These are phyloP conservation scores for Pseudogymnoascus sp. DNA, from an alignment of 2,329 filamentous ascomycete species.

Conservation along the genomic window DNA sequence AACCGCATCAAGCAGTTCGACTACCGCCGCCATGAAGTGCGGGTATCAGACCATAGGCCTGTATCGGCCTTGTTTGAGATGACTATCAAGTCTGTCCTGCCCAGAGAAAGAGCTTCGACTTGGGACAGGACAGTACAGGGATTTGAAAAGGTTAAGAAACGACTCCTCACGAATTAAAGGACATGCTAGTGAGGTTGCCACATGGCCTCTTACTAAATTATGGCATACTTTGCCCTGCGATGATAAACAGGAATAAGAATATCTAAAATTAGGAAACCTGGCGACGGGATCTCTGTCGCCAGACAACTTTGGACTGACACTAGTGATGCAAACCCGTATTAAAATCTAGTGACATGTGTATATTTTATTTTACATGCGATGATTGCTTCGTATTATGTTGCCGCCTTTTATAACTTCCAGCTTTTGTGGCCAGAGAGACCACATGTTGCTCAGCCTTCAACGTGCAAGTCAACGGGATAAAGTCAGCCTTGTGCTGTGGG, in stretches of 20 bases:
- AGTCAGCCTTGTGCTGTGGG: neutral
- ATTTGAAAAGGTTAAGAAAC: conserved; percentile 64
- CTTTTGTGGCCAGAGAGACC: neutral
- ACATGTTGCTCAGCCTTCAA: neutral
- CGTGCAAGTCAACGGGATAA: neutral
- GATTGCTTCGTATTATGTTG: neutral
- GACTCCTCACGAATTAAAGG: neutral
- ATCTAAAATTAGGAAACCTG: neutral
- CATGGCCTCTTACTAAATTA: conserved; percentile 5
- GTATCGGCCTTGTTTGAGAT: conserved; percentile 82
- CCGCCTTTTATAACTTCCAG: neutral
- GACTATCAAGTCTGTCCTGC: conserved; percentile 74
- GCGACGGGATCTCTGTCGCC: neutral
- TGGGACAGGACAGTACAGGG: conserved; percentile 70
- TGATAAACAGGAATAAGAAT: conserved; percentile 6
- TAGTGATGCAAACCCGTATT: neutral
- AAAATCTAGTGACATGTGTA: neutral
- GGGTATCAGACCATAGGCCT: conserved; percentile 86
- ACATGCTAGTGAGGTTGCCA: neutral
- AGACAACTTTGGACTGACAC: neutral
- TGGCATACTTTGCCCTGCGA: neutral
- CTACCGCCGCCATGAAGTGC: conserved; percentile 82
- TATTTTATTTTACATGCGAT: neutral
- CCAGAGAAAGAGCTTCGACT: conserved; percentile 55
- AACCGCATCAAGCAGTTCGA: conserved; percentile 81